Evolutionary conservation across 2,329 filamentous ascomycete genomes (phyloP).

Genomic region (Fusarium decemcellulare): DNA sequence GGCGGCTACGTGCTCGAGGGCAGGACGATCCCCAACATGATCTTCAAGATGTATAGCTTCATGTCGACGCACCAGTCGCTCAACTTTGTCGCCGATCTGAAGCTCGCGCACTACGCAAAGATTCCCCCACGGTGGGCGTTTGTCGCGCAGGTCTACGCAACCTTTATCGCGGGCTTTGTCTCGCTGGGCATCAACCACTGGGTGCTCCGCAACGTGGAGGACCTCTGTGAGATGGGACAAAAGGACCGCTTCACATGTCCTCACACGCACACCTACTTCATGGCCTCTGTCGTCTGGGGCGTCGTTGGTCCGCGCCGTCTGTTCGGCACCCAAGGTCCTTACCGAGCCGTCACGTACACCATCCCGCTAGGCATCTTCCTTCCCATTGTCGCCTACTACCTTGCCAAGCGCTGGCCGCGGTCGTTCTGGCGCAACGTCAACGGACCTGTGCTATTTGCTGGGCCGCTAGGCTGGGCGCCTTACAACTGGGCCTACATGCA

Average conservation of each 20-base stretch:
- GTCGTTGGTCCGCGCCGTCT: conserved; percentile 76
- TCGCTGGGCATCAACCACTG: conserved; percentile 73
- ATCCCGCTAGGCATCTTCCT: conserved; percentile 39
- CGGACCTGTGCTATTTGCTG: conserved; percentile 40
- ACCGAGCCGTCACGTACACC: conserved; percentile 34
- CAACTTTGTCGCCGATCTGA: conserved; percentile 72
- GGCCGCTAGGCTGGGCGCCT: conserved; percentile 44
- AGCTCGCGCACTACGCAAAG: conserved; percentile 75
- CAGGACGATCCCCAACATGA: conserved; percentile 76
- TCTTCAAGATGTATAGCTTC: conserved; percentile 79
- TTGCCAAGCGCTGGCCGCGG: conserved; percentile 36
- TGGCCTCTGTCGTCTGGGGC: conserved; percentile 76
- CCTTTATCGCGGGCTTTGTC: conserved; percentile 67
- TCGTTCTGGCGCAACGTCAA: conserved; percentile 44
- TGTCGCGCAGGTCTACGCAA: conserved; percentile 66
- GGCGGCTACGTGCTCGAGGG: conserved; percentile 78
- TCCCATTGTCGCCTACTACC: conserved; percentile 35
- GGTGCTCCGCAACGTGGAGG: conserved; percentile 68
- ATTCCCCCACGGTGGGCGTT: conserved; percentile 69
- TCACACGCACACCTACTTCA: conserved; percentile 67
- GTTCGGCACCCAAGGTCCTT: conserved; percentile 57
- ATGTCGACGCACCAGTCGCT: conserved; percentile 73
- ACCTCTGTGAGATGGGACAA: conserved; percentile 67
- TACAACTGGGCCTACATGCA: conserved; percentile 48
- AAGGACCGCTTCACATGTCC: conserved; percentile 67